A percentile compares a stretch with the other conserved stretches of the same genome.
These are phyloP conservation scores for Chaetomium olivaceum DNA, from an alignment of 2,329 filamentous ascomycete genomes.

Conservation along the genomic window DNA sequence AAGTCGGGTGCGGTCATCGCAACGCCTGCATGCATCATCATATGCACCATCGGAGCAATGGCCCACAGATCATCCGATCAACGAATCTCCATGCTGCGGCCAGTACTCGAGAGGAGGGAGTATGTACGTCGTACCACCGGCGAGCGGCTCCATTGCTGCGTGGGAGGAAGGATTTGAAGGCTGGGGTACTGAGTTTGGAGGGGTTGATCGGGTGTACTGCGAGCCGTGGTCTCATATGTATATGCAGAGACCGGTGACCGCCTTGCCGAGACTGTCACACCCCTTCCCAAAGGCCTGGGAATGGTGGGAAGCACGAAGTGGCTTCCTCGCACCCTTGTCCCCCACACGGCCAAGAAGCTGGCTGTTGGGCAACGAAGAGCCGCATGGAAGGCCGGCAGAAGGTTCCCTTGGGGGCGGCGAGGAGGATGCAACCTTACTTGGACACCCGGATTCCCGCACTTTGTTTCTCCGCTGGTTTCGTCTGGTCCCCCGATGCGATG, in stretches of 20 bases:
- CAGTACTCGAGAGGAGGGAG: background rate
- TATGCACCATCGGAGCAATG: background rate
- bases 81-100: background rate
- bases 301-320: background rate
- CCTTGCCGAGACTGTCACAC: background rate
- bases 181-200: background rate
- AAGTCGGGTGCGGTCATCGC: background rate
- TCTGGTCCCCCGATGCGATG: background rate
- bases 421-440: background rate
- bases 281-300: background rate
- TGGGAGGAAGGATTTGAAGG: background rate
- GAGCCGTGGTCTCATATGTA: background rate
- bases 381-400: background rate
- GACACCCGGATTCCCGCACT: background rate
- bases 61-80: background rate
- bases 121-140: background rate
- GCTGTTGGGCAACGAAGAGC: constrained; percentile 2
- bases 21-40: background rate
- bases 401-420: background rate
- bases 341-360: background rate
- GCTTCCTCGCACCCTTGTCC: background rate
- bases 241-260: background rate
- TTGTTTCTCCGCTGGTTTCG: background rate
- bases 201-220: background rate
- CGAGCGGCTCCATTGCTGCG: background rate